Conservation (phyloP, 163 green algal genomes). For the Chlamydomonas reinhardtii region DNA sequence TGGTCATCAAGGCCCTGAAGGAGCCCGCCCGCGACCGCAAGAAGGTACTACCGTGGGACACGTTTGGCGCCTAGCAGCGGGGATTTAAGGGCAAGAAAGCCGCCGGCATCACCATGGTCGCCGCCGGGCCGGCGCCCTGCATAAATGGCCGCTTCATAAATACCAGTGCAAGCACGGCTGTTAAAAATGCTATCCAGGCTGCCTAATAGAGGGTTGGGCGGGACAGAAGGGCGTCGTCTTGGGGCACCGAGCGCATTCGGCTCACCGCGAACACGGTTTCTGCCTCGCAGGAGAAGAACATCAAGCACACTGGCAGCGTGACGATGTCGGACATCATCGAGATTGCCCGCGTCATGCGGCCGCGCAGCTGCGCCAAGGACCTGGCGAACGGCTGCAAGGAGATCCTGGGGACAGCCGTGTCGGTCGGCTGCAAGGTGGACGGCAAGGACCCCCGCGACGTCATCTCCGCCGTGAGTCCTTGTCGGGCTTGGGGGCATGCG, state of each 20-base stretch:
- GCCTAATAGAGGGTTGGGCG: no score
- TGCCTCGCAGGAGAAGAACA: slow-evolving; percentile 95
- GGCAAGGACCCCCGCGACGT: slow-evolving; percentile 92
- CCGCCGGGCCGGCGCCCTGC: no score
- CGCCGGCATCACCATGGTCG: no score
- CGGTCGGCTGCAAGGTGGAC: slow-evolving; percentile 98
- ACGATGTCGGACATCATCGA: slow-evolving; percentile 96
- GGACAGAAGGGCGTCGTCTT: no score
- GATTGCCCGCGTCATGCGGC: slow-evolving; percentile 96
- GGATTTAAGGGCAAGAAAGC: no score
- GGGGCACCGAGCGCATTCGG: neutral
- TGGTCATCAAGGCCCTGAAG: slow-evolving; percentile 99
- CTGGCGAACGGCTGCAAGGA: slow-evolving; percentile 97
- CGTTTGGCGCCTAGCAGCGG: neutral
- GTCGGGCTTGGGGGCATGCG: neutral
- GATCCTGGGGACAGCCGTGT: slow-evolving; percentile 97
- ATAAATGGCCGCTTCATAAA: no score
- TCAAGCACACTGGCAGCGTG: slow-evolving; percentile 98
- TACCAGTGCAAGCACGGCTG: no score
- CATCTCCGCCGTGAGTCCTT: slow-evolving; percentile 80
- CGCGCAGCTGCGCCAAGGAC: slow-evolving; percentile 88
- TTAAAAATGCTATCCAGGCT: no score
- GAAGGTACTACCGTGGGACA: slow-evolving; percentile 80
- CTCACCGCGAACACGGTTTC: neutral
- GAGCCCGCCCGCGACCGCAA: slow-evolving; percentile 97